Conservation (phyloP, 345 rosid species). For the Pistacia integerrima region DNA sequence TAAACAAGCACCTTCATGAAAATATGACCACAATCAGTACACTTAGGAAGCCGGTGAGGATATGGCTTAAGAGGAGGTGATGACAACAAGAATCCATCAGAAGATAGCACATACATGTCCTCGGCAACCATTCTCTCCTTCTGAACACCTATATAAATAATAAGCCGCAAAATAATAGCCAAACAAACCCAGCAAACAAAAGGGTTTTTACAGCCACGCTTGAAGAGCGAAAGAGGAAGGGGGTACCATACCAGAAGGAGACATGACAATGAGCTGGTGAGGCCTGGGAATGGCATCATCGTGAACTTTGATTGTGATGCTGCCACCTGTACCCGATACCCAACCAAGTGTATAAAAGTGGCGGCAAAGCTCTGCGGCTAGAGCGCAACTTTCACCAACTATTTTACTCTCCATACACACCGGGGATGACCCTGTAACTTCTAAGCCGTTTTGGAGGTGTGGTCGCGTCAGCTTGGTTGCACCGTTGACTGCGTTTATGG, state of each 20-base stretch:
- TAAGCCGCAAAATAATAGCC: not conserved
- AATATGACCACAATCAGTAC: conserved; percentile 48
- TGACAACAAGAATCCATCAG: conserved; percentile 35
- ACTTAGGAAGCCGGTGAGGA: conserved; percentile 43
- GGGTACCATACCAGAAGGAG: conserved; percentile 41
- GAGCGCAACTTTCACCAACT: conserved; percentile 33
- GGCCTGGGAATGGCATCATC: conserved; percentile 37
- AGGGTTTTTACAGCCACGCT: no score
- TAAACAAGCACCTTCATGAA: conserved; percentile 38
- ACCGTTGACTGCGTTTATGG: not conserved
- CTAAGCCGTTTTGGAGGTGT: conserved; percentile 10
- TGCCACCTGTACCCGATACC: conserved; percentile 48
- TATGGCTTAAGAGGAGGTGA: conserved; percentile 35
- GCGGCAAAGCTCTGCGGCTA: conserved; percentile 36
- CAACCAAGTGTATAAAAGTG: conserved; percentile 45
- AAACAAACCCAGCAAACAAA: not conserved
- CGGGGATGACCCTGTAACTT: conserved; percentile 11
- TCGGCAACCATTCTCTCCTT: conserved; percentile 54
- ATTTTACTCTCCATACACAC: conserved; percentile 35
- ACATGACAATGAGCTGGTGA: conserved; percentile 45
- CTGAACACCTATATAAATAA: conserved; percentile 43
- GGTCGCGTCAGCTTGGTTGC: not conserved
- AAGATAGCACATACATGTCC: conserved; percentile 42
- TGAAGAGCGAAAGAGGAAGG: no score
- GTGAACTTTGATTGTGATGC: conserved; percentile 42